Base-by-base conservation (phyloP, 768 basidiomycete species). In the Mycena metata region DNA sequence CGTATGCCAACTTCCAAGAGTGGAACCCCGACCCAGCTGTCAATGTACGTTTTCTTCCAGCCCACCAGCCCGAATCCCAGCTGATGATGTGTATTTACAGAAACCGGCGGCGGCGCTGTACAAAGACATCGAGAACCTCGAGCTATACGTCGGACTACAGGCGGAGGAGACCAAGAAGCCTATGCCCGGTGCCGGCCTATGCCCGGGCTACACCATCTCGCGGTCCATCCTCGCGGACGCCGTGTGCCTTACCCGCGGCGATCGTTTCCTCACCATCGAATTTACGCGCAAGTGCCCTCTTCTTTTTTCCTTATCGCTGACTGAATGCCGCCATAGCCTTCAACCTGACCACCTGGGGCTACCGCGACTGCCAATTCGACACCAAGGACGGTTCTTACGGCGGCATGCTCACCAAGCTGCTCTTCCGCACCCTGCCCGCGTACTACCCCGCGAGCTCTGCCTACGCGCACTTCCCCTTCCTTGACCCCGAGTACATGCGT, bases 211-310 rank as follows among this genome's bases (percentile, higher is more conserved):
- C 80, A 95, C 94, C 6, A 91, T 93, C 70, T 93, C 93, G 9
- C 85, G 94, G 49, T 91, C 93, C n/a, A 95, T 96, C 69, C 82
- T 96, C 16, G 84, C 90, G 13, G 93, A 94, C 75, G 93, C 93
- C 2, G 90, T 94, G 41, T 88, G 85, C 69, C 82, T 95, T 64
- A 88, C 86, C 35, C 88, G 94, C 36, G 93, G 94, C 9, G 94
- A 96, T 75, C 87, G 91, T 7, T 95, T 92, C 81, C 79, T 93
- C 70, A 94, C 94, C 0, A 83, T 85, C 11, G 92, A 94, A 47
- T 90, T 89, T 73, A 95, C 92, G 10, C 92, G 92, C 92, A 71
- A 23, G 91, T 81, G 8, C 43, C 26, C 33, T 45, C 8, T 13
- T 21, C 11, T 17, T 51, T 39, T 2, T 45, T 21, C 42, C 55